A percentile compares a stretch with the other conserved stretches of the same genome.
Conservation (phyloP, 2,329 filamentous ascomycete genomes). For the Sporothrix brasiliensis region DNA sequence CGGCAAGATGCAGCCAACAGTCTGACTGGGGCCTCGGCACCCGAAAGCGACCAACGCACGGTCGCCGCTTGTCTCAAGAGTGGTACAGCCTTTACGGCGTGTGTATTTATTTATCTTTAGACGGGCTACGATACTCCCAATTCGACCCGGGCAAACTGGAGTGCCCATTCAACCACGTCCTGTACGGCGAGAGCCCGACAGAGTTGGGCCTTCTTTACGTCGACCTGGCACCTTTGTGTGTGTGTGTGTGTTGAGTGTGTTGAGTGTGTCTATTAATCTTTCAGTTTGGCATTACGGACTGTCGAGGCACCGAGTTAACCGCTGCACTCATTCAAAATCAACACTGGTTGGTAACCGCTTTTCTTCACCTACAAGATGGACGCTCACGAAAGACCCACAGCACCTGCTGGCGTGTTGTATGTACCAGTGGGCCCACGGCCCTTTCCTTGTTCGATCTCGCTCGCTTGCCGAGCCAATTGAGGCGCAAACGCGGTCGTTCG, state of each 20-base stretch:
- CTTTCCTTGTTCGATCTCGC: constrained; percentile 7
- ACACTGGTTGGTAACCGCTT: too few relatives aligned
- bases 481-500: constrained; percentile 2
- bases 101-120: not conserved
- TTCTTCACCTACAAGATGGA: too few relatives aligned
- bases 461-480: not conserved
- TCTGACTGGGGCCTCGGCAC: too few relatives aligned
- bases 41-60: too few relatives aligned
- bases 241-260: not conserved
- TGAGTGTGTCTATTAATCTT: not conserved
- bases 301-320: too few relatives aligned
- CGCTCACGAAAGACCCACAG: not conserved
- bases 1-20: too few relatives aligned
- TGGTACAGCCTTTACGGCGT: not conserved
- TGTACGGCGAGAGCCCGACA: constrained; percentile 4
- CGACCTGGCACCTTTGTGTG: not conserved
- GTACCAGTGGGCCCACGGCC: not conserved
- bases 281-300: not conserved
- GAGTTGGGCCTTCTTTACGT: not conserved
- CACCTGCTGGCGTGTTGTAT: not conserved
- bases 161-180: not conserved
- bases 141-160: not conserved
- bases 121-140: constrained; percentile 3
- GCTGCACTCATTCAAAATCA: too few relatives aligned
- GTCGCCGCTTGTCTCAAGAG: not conserved